Percentiles rank a stretch among this genome's conserved stretches.
Conservation (phyloP, 345 rosid genomes). For the Boechera stricta region DNA sequence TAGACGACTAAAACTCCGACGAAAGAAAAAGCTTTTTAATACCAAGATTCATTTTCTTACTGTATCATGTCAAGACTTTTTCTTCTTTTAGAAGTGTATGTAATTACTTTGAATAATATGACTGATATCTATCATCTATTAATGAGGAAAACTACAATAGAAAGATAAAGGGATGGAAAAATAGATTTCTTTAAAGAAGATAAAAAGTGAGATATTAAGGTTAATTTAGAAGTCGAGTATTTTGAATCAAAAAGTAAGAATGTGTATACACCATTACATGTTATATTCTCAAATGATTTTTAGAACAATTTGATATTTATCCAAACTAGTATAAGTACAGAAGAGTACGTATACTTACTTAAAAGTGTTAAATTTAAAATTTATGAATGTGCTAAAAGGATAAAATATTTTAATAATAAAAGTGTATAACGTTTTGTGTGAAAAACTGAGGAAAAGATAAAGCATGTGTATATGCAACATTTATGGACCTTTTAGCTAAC, state of each 20-base stretch:
- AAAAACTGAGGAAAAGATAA: background rate
- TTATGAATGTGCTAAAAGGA: background rate
- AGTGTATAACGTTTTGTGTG: background rate
- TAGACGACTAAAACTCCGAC: background rate
- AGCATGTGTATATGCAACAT: background rate
- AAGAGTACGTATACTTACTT: background rate
- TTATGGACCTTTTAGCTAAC: background rate
- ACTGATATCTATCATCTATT: background rate
- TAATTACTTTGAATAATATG: background rate
- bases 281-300: background rate
- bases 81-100: background rate
- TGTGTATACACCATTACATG: background rate
- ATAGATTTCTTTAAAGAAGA: background rate
- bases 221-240: background rate
- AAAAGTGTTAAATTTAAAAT: background rate
- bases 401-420: background rate
- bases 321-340: background rate
- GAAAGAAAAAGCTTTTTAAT: background rate
- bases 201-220: background rate
- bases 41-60: background rate
- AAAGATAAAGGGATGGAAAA: background rate
- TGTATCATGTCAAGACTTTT: background rate
- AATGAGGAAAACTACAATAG: background rate
- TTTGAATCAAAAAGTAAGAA: background rate
- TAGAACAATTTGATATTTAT: background rate